A percentile compares a stretch with the other conserved stretches of the same genome.
These are phyloP conservation scores for Saturnispora dispora DNA, from an alignment of 805 yeast species.

Conservation along the genomic window DNA sequence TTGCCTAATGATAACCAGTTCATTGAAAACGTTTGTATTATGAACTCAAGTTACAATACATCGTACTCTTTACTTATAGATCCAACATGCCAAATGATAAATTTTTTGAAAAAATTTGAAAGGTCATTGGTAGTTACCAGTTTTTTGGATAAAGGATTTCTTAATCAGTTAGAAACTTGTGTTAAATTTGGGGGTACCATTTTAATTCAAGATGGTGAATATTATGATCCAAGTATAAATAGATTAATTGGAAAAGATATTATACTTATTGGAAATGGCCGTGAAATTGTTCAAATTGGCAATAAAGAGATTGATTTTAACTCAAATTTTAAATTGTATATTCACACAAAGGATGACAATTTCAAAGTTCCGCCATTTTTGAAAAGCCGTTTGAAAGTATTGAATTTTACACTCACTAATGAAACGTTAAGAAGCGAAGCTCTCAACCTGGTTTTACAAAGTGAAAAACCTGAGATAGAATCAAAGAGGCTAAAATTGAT, in stretches of 20 bases:
- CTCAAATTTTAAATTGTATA: conserved; percentile 47
- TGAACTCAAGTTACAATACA: conserved; percentile 21
- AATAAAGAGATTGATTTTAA: conserved; percentile 58
- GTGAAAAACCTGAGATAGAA: conserved; percentile 61
- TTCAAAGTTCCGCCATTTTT: conserved; percentile 43
- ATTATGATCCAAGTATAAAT: conserved; percentile 64
- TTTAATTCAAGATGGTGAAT: conserved; percentile 71
- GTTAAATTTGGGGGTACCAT: conserved; percentile 74
- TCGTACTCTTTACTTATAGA: conserved; percentile 60
- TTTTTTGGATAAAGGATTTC: conserved; percentile 58
- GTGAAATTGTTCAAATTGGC: conserved; percentile 54
- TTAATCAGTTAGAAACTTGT: conserved; percentile 67
- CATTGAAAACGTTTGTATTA: conserved; percentile 53
- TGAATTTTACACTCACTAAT: conserved; percentile 68
- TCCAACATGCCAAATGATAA: conserved; percentile 45
- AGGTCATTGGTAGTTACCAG: conserved; percentile 48
- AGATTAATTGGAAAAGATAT: conserved; percentile 55
- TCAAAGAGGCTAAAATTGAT: conserved; percentile 43
- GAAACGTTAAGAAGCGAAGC: conserved; percentile 57
- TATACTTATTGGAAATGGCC: conserved; percentile 63
- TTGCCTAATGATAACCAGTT: conserved; percentile 51
- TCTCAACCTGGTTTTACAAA: conserved; percentile 44
- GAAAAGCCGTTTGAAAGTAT: conserved; percentile 48
- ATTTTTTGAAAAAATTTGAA: conserved; percentile 31
- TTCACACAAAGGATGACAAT: conserved; percentile 53